Base-by-base conservation (phyloP, 495 filamentous ascomycete species). In the Penicillium turbatum region DNA sequence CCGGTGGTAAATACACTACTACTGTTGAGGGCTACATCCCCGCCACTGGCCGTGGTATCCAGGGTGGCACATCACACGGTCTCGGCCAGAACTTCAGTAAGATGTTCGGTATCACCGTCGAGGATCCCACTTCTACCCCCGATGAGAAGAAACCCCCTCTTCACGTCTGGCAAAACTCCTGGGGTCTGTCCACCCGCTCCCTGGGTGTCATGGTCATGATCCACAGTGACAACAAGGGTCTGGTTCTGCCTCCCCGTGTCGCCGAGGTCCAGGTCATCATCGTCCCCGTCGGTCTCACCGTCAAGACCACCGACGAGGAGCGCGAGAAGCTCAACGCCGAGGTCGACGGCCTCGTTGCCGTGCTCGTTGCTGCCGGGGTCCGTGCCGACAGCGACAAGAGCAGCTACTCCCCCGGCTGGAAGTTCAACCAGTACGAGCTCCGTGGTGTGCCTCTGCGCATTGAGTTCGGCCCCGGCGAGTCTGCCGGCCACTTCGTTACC, bases 191-290 rank as follows among this genome's bases (percentile, higher is more conserved):
- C 5, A 98, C 92, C 42, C 87, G 93, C 66, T 85, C 89, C 26
- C 92, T 98, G 61, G 92, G 92, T 71, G 89, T 97, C 64, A 97
- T 97, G 91, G 87, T 95, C 59, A 95, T 98, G 85, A 88, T 92
- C 51, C 93, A 98, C 76, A 83, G 89, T 66, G 93, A 97, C 69
- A 85, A 98, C 77, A 89, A 87, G 67, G 93, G 93, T 44, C 81
- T 97, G 7, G 89, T 98, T 53, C 84, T 96, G 40, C 92, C 92
- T 62, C 92, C 92, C 16, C 78, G 87, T 21, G 88, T 93, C n/a
- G 84, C 88, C n/a, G 86, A 89, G 67, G 80, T 79, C 53, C 92
- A 98, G 72, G 82, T 85, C 34, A 79, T 96, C 61, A 79, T 97
- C 52, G 84, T 98, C 49, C 93, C 93, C n/a, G 93, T 96, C 30